Conservation (phyloP, 192 early-diverging fungal species). For the Neocallimastix lanati region DNA sequence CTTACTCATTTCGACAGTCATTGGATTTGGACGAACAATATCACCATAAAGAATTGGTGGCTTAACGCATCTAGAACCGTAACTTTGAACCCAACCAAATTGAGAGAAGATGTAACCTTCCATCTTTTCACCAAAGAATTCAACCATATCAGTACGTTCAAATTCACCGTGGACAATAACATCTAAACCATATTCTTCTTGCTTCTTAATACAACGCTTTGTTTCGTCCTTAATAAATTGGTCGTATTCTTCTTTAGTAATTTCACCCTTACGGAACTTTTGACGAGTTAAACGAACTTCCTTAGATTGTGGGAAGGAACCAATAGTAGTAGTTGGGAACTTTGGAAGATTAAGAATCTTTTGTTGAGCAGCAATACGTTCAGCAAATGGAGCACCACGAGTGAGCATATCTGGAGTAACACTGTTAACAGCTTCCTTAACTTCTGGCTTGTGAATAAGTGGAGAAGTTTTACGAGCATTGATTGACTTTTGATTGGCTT, state of each 20-base stretch:
- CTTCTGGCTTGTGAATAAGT: conserved; percentile 63
- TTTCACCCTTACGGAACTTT: conserved; percentile 69
- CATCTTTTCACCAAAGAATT: conserved; percentile 91
- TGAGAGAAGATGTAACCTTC: conserved; percentile 85
- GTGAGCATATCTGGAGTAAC: conserved; percentile 53
- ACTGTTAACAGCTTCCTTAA: conserved; percentile 50
- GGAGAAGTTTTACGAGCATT: conserved; percentile 51
- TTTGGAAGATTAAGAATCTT: conserved; percentile 60
- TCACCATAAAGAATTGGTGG: conserved; percentile 97
- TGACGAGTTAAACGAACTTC: conserved; percentile 85
- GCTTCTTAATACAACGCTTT: conserved; percentile 61
- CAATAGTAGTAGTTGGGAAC: conserved; percentile 94
- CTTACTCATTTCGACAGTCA: conserved; percentile 72
- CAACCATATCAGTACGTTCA: conserved; percentile 89
- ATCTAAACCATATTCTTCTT: conserved; percentile 78
- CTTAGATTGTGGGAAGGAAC: conserved; percentile 95
- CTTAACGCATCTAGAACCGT: conserved; percentile 91
- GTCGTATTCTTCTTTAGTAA: conserved; percentile 49
- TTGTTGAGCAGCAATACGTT: conserved; percentile 55
- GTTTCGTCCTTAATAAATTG: conserved; percentile 75
- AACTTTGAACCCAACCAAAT: conserved; percentile 94
- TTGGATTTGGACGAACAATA: conserved; percentile 70
- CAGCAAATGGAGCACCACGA: conserved; percentile 51
- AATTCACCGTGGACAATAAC: conserved; percentile 96
- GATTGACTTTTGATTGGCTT: conserved; percentile 45